phyloP scores from a whole-genome alignment of 345 rosid genomes.

The Rhodamnia rubescens region DNA sequence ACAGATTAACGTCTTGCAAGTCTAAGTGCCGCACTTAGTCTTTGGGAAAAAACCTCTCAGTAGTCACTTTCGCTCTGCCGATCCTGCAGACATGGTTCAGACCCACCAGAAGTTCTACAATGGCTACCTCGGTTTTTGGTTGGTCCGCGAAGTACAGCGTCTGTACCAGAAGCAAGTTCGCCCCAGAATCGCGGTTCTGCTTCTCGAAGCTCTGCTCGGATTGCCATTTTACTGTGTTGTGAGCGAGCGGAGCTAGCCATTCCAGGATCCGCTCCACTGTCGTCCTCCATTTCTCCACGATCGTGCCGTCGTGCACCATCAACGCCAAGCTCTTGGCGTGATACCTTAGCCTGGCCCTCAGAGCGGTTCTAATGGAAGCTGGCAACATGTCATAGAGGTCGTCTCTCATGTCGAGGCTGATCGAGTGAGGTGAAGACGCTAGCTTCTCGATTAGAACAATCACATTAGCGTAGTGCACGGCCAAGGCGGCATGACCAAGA shows the following conservation, averaged over 20 bases:
- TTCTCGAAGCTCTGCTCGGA: conserved; percentile 39
- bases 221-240: conserved; percentile 40
- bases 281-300: conserved; percentile 24
- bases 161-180: conserved; percentile 40
- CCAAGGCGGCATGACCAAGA: conserved; percentile 45
- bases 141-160: conserved; percentile 41
- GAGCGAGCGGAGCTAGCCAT: conserved; percentile 53
- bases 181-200: conserved; percentile 16
- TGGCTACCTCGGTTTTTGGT: conserved; percentile 49
- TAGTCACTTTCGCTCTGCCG: conserved; percentile 4
- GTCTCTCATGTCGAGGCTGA: conserved; percentile 30
- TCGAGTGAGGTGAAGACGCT: conserved; percentile 24
- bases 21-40: neutral
- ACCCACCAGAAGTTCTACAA: conserved; percentile 43
- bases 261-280: conserved; percentile 22
- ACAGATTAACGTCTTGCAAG: neutral
- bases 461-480: conserved; percentile 43
- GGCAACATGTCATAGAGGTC: conserved; percentile 48
- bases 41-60: neutral
- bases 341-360: conserved; percentile 27
- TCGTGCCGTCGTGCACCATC: conserved; percentile 17
- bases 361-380: conserved; percentile 14
- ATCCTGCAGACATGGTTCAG: conserved; percentile 32
- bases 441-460: conserved; percentile 37
- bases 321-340: conserved; percentile 5